Percentiles rank a stretch among this genome's conserved stretches.
These are phyloP conservation scores for Calonectria leucothoes DNA, from an alignment of 2,329 filamentous ascomycete genomes.

Conservation along the genomic window DNA sequence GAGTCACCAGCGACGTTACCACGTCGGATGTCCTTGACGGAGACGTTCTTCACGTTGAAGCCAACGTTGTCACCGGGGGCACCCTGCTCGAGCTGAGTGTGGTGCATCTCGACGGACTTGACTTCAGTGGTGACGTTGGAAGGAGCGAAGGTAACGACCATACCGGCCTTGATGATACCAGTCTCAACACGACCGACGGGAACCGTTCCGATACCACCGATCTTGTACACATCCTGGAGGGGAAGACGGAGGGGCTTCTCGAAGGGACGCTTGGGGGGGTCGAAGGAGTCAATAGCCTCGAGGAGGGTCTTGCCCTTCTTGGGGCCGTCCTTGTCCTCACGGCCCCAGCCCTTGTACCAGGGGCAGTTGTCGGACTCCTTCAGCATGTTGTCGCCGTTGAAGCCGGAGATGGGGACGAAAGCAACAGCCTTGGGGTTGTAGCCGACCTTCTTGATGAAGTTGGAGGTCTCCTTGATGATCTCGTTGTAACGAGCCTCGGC, in stretches of 20 bases:
- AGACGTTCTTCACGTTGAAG: constrained; percentile 99
- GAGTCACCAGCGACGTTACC: constrained; percentile 99
- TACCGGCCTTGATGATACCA: constrained; percentile 89
- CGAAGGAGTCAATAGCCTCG: constrained; percentile 97
- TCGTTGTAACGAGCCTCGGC: constrained; percentile 95
- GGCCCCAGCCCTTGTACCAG: constrained; percentile 99
- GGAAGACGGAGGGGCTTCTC: constrained; percentile 99
- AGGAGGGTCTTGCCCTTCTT: constrained; percentile 95
- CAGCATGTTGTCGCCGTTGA: constrained; percentile 99
- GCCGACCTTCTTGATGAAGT: constrained; percentile 99
- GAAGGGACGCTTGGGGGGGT: constrained; percentile 90
- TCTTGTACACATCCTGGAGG: constrained; percentile 99
- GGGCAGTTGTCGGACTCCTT: constrained; percentile 89
- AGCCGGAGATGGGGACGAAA: constrained; percentile 99
- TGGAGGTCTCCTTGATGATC: constrained; percentile 99
- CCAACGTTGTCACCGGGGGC: constrained; percentile 99
- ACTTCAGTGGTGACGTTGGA: constrained; percentile 99
- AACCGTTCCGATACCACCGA: constrained; percentile 99
- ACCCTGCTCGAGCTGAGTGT: constrained; percentile 97
- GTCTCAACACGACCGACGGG: constrained; percentile 99
- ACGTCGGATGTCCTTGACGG: constrained; percentile 99
- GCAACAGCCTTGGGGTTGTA: constrained; percentile 99
- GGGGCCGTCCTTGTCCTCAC: constrained; percentile 92
- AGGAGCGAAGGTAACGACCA: constrained; percentile 99
- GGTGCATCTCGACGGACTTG: constrained; percentile 99